Evolutionary conservation across 352 stramenopile species (phyloP).

Genomic region (Aphanomyces astaci): DNA sequence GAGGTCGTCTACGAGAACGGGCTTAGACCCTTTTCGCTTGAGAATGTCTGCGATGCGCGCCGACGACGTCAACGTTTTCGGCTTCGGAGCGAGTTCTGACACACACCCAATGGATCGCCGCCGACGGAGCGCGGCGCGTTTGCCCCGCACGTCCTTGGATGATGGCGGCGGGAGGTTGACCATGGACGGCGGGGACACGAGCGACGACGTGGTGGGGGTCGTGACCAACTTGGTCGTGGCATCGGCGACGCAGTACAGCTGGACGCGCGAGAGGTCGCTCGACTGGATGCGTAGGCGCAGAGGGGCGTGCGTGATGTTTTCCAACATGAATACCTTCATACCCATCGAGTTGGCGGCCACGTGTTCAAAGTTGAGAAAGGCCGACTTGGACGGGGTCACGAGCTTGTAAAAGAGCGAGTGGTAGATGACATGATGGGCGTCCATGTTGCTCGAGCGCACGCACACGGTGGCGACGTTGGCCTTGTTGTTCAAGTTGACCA

Average conservation of each 20-base stretch:
- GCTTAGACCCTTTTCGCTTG: background rate
- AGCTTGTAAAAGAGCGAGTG: conserved; percentile 88
- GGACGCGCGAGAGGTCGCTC: conserved; percentile 59
- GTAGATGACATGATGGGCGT: conserved; percentile 86
- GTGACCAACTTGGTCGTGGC: background rate
- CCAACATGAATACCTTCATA: conserved; percentile 82
- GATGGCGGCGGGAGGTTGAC: background rate
- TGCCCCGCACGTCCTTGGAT: background rate
- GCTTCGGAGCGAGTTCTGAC: conserved; percentile 12
- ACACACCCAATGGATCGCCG: conserved; percentile 20
- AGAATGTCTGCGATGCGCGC: conserved; percentile 11
- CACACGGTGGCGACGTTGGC: conserved; percentile 78
- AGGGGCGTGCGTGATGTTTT: conserved; percentile 81
- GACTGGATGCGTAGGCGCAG: conserved; percentile 73
- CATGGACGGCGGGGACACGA: conserved; percentile 18
- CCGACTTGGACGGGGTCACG: conserved; percentile 70
- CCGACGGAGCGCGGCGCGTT: background rate
- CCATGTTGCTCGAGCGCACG: conserved; percentile 86
- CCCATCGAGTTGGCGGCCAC: conserved; percentile 76
- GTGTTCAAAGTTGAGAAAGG: conserved; percentile 84
- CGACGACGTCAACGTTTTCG: background rate
- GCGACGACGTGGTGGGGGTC: background rate
- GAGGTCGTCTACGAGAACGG: background rate
- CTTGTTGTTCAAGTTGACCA: conserved; percentile 85
- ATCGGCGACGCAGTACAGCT: conserved; percentile 51